Percentiles rank a stretch among this genome's conserved stretches.
Conservation (phyloP, 768 basidiomycete genomes). For the Boletus sp. region DNA sequence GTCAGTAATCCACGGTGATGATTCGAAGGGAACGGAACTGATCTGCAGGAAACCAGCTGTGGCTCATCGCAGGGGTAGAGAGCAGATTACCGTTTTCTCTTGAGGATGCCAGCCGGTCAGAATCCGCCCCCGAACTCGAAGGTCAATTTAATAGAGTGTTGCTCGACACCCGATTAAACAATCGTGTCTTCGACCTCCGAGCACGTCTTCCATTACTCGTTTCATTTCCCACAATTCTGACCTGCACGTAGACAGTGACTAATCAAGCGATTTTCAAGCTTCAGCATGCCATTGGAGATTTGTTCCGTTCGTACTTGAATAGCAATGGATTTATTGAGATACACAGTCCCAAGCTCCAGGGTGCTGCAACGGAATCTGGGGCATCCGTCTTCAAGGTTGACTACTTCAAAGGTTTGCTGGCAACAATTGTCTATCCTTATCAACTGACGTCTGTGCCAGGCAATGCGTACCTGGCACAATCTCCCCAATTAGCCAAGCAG, state of each 20-base stretch:
- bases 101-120: conserved; percentile 87
- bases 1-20: conserved; percentile 37
- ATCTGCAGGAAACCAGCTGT: conserved; percentile 49
- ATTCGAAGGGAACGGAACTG: not conserved
- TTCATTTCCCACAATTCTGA: conserved; percentile 5
- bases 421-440: not conserved
- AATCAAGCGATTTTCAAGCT: conserved; percentile 95
- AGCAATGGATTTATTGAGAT: conserved; percentile 84
- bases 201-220: conserved; percentile 41
- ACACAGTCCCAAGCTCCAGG: conserved; percentile 96
- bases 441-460: conserved; percentile 43
- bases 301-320: conserved; percentile 83
- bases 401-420: conserved; percentile 83
- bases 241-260: conserved; percentile 67
- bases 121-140: conserved; percentile 60
- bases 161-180: conserved; percentile 91
- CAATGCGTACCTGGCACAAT: conserved; percentile 90
- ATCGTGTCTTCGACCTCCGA: conserved; percentile 89
- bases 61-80: conserved; percentile 79
- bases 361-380: conserved; percentile 94
- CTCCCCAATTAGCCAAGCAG: conserved; percentile 96
- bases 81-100: conserved; percentile 82
- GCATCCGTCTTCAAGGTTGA: conserved; percentile 96
- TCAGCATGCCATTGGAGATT: conserved; percentile 81
- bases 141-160: conserved; percentile 76